Evolutionary conservation across 345 rosid species (phyloP).

Genomic region (Murraya paniculata): DNA sequence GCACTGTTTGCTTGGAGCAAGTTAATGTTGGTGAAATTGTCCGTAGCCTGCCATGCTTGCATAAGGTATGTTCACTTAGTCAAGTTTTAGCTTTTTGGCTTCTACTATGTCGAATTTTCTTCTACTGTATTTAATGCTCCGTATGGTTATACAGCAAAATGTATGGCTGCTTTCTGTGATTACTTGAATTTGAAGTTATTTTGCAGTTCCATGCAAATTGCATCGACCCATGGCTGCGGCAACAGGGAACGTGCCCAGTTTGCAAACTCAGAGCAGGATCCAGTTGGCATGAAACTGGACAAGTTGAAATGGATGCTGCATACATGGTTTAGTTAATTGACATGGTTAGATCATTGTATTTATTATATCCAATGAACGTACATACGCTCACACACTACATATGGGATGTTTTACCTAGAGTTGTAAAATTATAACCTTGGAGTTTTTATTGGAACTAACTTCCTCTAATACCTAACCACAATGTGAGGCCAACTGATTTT

Average conservation of each 20-base stretch:
- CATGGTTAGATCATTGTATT: constrained; percentile 6
- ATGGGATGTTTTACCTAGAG: neutral
- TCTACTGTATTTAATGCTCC: neutral
- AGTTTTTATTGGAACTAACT: neutral
- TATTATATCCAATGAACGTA: neutral
- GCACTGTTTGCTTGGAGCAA: constrained; percentile 86
- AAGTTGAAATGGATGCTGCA: constrained; percentile 44
- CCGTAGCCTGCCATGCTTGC: constrained; percentile 76
- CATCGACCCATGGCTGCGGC: constrained; percentile 78
- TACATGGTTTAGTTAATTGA: constrained; percentile 40
- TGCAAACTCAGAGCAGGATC: constrained; percentile 72
- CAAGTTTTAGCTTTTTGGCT: neutral
- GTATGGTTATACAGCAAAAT: neutral
- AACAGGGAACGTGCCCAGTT: constrained; percentile 85
- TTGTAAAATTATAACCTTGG: neutral
- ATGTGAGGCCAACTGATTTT: neutral
- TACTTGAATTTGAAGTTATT: neutral
- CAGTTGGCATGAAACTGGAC: constrained; percentile 51
- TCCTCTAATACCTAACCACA: neutral
- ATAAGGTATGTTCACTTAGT: constrained; percentile 45
- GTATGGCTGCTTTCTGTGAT: neutral
- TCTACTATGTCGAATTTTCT: neutral
- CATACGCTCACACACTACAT: neutral
- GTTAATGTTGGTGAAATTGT: constrained; percentile 58
- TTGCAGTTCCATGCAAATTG: constrained; percentile 81